Conservation (phyloP, 169 alveolate species). For the Babesia gibsoni region DNA sequence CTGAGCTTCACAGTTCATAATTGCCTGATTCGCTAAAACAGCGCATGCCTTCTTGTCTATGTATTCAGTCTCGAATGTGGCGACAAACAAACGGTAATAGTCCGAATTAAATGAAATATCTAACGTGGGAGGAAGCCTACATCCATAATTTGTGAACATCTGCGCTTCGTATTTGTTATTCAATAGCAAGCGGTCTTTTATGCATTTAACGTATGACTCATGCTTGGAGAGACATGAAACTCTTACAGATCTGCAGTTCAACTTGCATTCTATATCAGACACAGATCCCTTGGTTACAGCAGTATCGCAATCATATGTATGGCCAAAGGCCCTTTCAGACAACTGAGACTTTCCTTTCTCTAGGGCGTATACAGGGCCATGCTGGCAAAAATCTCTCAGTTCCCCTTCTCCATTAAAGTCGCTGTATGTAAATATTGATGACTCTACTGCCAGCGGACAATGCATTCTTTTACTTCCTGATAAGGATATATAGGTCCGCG, state of each 20-base stretch:
- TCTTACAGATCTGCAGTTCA: neutral
- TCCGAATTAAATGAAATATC: constrained; percentile 7
- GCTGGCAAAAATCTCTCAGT: constrained; percentile 22
- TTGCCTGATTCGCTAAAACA: constrained; percentile 5
- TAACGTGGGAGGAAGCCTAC: constrained; percentile 24
- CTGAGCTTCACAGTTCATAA: constrained; percentile 19
- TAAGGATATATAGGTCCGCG: constrained; percentile 28
- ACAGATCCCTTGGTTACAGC: neutral
- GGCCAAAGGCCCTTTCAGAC: neutral
- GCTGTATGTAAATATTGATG: constrained; percentile 4
- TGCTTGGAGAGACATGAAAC: neutral
- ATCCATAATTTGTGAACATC: constrained; percentile 8
- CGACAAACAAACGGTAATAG: constrained; percentile 12
- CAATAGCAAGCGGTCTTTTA: neutral
- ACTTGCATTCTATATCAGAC: neutral
- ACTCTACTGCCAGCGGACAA: constrained; percentile 33
- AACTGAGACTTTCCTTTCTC: neutral
- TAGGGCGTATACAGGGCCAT: constrained; percentile 29
- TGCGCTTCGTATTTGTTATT: neutral
- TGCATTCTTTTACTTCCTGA: constrained; percentile 36
- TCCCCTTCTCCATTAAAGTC: neutral
- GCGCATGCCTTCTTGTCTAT: constrained; percentile 8
- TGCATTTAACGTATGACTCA: constrained; percentile 19
- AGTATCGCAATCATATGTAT: constrained; percentile 23
- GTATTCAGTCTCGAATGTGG: constrained; percentile 15